These are phyloP conservation scores for Candida oleophila DNA, from an alignment of 805 yeast species.

Conservation along the genomic window DNA sequence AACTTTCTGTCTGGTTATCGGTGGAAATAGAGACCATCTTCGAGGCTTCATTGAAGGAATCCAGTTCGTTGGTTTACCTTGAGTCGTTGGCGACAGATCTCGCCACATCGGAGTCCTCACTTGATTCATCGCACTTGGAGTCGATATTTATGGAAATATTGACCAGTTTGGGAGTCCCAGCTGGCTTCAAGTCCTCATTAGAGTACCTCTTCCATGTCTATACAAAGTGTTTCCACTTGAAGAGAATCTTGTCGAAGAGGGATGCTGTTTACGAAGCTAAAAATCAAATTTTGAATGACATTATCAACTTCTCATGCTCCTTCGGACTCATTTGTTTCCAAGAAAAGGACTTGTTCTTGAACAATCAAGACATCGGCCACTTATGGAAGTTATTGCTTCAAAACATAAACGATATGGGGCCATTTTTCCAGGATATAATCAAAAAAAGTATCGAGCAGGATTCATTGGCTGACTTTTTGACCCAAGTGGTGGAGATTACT, in stretches of 20 bases:
- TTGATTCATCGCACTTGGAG: slow-evolving; percentile 40
- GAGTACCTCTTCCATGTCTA: slow-evolving; percentile 49
- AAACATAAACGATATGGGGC: slow-evolving; percentile 16
- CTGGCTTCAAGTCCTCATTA: slow-evolving; percentile 34
- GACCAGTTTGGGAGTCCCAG: slow-evolving; percentile 49
- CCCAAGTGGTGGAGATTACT: slow-evolving; percentile 41
- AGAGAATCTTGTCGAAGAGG: slow-evolving; percentile 43
- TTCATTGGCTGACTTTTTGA: slow-evolving; percentile 56
- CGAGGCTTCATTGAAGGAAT: slow-evolving; percentile 27
- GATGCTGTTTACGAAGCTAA: slow-evolving; percentile 38
- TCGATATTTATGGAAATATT: slow-evolving; percentile 53
- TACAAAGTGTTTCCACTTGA: slow-evolving; percentile 37
- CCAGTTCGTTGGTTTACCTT: slow-evolving; percentile 18
- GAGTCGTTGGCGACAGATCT: slow-evolving; percentile 25
- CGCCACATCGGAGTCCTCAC: slow-evolving; percentile 8
- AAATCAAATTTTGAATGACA: slow-evolving; percentile 43
- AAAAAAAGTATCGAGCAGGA: slow-evolving; percentile 66
- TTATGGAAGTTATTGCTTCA: slow-evolving; percentile 25
- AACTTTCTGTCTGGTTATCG: slow-evolving; percentile 42
- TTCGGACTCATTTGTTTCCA: slow-evolving; percentile 71
- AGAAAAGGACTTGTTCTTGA: slow-evolving; percentile 60
- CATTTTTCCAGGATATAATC: slow-evolving; percentile 56
- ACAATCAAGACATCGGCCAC: slow-evolving; percentile 30
- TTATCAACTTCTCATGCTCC: slow-evolving; percentile 50
- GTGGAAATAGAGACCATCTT: slow-evolving; percentile 36